Evolutionary conservation across 202 grass and related monocot species (phyloP).

Genomic region (Zizania palustris): DNA sequence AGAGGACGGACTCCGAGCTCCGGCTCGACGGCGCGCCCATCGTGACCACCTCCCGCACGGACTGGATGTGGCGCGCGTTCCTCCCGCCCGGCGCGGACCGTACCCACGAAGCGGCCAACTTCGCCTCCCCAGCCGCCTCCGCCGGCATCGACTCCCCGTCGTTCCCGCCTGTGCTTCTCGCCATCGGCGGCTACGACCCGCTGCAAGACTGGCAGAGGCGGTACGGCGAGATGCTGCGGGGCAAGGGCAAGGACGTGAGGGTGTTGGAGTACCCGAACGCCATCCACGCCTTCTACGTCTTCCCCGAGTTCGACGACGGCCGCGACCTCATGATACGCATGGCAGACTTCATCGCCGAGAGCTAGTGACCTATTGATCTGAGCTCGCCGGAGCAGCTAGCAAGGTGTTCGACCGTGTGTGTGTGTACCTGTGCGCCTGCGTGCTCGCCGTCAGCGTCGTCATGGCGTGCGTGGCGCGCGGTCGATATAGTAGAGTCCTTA

Average conservation of each 20-base stretch:
- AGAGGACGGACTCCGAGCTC: conserved; percentile 53
- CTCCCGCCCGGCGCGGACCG: conserved; percentile 55
- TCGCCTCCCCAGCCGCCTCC: not conserved
- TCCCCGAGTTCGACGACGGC: conserved; percentile 57
- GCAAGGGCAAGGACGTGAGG: conserved; percentile 46
- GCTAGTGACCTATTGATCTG: not conserved
- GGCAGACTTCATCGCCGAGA: conserved; percentile 37
- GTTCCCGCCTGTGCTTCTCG: conserved; percentile 48
- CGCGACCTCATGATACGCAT: conserved; percentile 46
- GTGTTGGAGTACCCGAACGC: conserved; percentile 59
- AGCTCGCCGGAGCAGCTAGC: no score
- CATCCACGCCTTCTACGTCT: conserved; percentile 72
- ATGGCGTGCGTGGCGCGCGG: no score
- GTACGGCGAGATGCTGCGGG: conserved; percentile 53
- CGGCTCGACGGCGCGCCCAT: conserved; percentile 51
- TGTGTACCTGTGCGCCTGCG: no score
- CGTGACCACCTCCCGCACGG: conserved; percentile 52
- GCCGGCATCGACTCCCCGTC: conserved; percentile 17
- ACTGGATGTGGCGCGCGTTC: conserved; percentile 80
- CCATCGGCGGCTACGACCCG: conserved; percentile 60
- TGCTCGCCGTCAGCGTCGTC: no score
- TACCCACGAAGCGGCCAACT: conserved; percentile 55
- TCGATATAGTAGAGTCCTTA: no score
- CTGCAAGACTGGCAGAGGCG: conserved; percentile 62
- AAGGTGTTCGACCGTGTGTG: no score